These are phyloP conservation scores for Aschersonia sp. DNA, from an alignment of 2,329 filamentous ascomycete genomes.

Conservation along the genomic window DNA sequence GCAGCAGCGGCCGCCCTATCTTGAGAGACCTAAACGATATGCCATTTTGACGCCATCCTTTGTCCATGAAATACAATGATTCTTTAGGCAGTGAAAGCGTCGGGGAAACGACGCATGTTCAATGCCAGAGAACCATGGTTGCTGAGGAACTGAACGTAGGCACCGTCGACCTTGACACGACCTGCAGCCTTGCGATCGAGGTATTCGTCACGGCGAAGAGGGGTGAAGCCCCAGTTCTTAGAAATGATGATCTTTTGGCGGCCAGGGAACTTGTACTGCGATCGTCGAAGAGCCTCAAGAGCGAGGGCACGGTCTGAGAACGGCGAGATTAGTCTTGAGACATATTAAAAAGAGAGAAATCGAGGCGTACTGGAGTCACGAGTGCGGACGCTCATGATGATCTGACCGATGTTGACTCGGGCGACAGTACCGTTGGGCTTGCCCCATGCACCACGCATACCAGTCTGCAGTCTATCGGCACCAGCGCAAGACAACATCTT, in stretches of 20 bases:
- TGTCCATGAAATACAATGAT: constrained; percentile 22
- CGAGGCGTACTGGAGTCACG: constrained; percentile 66
- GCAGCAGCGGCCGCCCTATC: constrained; percentile 15
- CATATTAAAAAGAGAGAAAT: no score
- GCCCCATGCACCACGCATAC: constrained; percentile 99
- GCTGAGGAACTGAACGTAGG: constrained; percentile 97
- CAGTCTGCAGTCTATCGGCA: constrained; percentile 99
- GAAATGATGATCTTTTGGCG: constrained; percentile 99
- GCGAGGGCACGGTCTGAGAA: constrained; percentile 66
- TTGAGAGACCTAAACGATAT: constrained; percentile 22
- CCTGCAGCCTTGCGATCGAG: constrained; percentile 87
- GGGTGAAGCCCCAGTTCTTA: constrained; percentile 99
- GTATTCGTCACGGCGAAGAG: constrained; percentile 95
- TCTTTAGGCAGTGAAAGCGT: constrained; percentile 57
- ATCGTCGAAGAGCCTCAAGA: constrained; percentile 96
- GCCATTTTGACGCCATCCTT: constrained; percentile 30
- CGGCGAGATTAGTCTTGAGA: constrained; percentile 7
- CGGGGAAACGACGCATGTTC: constrained; percentile 92
- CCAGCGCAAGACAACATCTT: constrained; percentile 99
- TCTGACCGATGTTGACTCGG: constrained; percentile 99
- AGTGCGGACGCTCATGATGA: constrained; percentile 92
- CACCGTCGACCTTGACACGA: constrained; percentile 91
- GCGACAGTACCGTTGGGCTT: constrained; percentile 98
- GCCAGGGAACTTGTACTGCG: constrained; percentile 99
- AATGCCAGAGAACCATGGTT: constrained; percentile 75